phyloP scores from a whole-genome alignment of 23 red algal species.

The Agarophyton chilense region DNA sequence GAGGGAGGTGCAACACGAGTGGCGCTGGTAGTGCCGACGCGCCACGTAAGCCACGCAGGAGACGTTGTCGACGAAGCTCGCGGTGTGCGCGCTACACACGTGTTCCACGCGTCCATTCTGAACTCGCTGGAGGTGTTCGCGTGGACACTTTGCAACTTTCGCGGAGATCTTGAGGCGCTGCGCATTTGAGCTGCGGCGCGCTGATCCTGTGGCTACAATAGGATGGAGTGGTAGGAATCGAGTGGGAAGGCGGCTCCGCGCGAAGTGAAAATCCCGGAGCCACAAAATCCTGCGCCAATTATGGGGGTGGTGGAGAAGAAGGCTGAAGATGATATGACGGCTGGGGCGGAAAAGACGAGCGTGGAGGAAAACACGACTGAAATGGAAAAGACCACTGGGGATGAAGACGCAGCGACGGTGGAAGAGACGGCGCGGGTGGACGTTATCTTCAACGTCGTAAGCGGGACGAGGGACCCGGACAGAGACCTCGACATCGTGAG shows the following conservation, averaged over 20 bases:
- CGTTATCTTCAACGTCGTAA: constrained; percentile 73
- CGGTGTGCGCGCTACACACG: not conserved
- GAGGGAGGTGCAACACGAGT: not conserved
- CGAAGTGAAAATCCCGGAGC: no score
- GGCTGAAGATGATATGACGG: no score
- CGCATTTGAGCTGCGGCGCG: no score
- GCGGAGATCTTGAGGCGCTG: no score
- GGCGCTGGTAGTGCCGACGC: constrained; percentile 44
- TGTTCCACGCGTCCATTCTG: constrained; percentile 39
- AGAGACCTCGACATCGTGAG: constrained; percentile 23
- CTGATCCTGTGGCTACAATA: no score
- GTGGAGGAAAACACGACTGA: no score
- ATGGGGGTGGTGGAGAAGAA: no score
- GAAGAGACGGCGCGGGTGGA: constrained; percentile 37
- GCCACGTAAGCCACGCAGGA: constrained; percentile 12
- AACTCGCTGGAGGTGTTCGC: constrained; percentile 61
- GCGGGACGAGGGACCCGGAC: constrained; percentile 44
- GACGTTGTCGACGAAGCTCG: constrained; percentile 8
- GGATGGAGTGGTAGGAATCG: no score
- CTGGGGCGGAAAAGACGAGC: no score
- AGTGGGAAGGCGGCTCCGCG: no score
- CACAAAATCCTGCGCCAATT: no score
- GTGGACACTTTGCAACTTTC: not conserved
- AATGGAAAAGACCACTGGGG: no score
- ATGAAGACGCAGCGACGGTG: not conserved